A percentile compares a stretch with the other conserved stretches of the same genome.
Conservation (phyloP, 805 yeast genomes). For the Starmerella davenportii region DNA sequence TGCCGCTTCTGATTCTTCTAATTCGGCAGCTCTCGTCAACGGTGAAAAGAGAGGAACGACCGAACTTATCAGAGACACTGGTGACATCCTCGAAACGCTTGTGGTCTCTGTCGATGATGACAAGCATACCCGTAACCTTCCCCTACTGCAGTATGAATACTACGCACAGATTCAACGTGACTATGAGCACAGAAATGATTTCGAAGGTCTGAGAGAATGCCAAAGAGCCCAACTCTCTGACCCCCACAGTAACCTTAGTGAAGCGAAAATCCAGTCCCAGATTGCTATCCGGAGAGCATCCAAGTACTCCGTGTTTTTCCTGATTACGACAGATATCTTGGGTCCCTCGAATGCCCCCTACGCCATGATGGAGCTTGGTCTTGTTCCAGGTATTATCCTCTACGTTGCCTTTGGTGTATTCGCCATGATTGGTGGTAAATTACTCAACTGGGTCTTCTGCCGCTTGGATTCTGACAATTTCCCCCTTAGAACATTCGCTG, state of each 20-base stretch:
- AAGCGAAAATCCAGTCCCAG: slow-evolving; percentile 14
- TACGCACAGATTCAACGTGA: slow-evolving; percentile 16
- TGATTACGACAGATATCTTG: slow-evolving; percentile 32
- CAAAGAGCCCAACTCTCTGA: slow-evolving; percentile 11
- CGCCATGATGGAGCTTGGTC: slow-evolving; percentile 29
- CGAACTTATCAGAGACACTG: background rate
- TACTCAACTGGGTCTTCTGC: slow-evolving; percentile 25
- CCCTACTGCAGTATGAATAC: slow-evolving; percentile 11
- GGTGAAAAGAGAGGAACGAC: no score
- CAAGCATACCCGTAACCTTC: slow-evolving; percentile 10
- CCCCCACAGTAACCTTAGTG: slow-evolving; percentile 13
- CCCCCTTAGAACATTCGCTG: slow-evolving; percentile 30
- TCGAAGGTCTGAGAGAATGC: slow-evolving; percentile 10
- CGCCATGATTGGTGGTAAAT: slow-evolving; percentile 29
- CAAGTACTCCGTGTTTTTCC: slow-evolving; percentile 24
- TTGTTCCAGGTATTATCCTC: slow-evolving; percentile 29
- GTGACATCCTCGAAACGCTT: slow-evolving; percentile 8
- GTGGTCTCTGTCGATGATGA: slow-evolving; percentile 12
- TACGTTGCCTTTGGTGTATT: slow-evolving; percentile 27
- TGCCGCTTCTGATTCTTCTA: background rate
- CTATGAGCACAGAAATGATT: slow-evolving; percentile 10
- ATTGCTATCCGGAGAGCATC: slow-evolving; percentile 11
- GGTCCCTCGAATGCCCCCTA: slow-evolving; percentile 34
- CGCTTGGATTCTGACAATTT: slow-evolving; percentile 28
- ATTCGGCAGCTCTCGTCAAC: no score